Evolutionary conservation across 2,329 filamentous ascomycete genomes (phyloP), one percentile per base, ranked within the genome.

Genomic region (Acrocalymma vagum): DNA sequence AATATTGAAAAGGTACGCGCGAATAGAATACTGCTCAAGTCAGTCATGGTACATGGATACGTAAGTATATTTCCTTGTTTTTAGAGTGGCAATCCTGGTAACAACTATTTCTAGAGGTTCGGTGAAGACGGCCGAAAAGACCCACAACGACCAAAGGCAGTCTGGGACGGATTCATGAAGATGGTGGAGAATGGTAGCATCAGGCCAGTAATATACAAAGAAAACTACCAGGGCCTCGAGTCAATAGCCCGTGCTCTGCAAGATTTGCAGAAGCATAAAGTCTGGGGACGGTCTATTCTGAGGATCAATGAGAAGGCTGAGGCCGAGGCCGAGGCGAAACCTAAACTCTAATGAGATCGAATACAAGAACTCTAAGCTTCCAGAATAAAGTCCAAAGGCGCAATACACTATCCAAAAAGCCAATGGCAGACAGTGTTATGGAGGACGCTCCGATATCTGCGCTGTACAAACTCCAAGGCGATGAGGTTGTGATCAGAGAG

Each of bases 271-370:
- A 58, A 66, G 6, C 70, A 78, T 24, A 80, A 73, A 52, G 70
- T 80, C 8, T 81, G 75, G 69, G 81, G 81, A 3, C 82, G 84
- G 53, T 78, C 80, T 5, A 72, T 84, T 1, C 63, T 84, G n/a
- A 70, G 65, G 27, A 63, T 78, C 13, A 58, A 59, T 13, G 57
- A 57, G 6, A 55, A 61, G 6, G 56, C 55, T 13, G 53, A 55
- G 21, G 41, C 31, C 8, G 33, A 48, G 11, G 13, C 22, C 2
- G 16, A 20, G 15, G 14, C 24, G 3, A 47, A 29, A 23, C 28
- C 50, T 1, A 56, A 38, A 31, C 18, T 59, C 15, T 60, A 30
- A 46, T 14, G 6, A 36, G 6, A n/a, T n/a, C n/a, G n/a, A n/a
- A n/a, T n/a, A n/a, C n/a, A n/a, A n/a, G n/a, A n/a, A n/a, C n/a